Evolutionary conservation across 257 asterid species (phyloP).

Genomic region (Lithospermum erythrorhizon): DNA sequence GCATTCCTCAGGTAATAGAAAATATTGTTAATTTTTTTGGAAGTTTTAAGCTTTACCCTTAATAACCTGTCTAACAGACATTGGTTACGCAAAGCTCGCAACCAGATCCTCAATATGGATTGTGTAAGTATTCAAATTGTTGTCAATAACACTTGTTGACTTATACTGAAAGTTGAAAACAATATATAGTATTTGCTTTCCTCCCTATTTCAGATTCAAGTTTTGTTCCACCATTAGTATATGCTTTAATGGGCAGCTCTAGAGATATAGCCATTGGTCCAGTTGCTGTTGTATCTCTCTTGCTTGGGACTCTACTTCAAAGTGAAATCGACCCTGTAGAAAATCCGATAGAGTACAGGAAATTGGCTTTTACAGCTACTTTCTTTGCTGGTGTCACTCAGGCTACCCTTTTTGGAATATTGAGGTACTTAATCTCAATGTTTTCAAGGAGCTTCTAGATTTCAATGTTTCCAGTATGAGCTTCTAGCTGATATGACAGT

Average conservation of each 20-base stretch:
- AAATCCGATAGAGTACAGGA: constrained; percentile 37
- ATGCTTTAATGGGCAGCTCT: constrained; percentile 87
- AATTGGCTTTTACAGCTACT: constrained; percentile 79
- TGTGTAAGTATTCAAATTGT: constrained; percentile 38
- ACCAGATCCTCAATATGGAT: constrained; percentile 69
- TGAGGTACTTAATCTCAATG: constrained; percentile 31
- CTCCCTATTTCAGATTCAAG: constrained; percentile 53
- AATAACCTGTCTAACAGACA: constrained; percentile 28
- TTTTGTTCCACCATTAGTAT: constrained; percentile 75
- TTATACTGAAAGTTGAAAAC: background rate
- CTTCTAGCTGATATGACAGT: background rate
- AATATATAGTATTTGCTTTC: background rate
- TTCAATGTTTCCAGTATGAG: too few species aligned
- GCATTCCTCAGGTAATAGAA: constrained; percentile 68
- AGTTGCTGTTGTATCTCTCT: constrained; percentile 78
- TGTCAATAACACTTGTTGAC: background rate
- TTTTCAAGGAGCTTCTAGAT: too few species aligned
- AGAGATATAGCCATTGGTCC: constrained; percentile 90
- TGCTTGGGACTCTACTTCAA: constrained; percentile 54
- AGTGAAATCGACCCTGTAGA: constrained; percentile 47
- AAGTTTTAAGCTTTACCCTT: background rate
- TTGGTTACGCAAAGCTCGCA: constrained; percentile 74
- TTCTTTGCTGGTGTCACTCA: constrained; percentile 86
- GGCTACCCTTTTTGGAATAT: constrained; percentile 56
- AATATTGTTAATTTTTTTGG: background rate